These are phyloP conservation scores for Hemileccinum impolitum DNA, from an alignment of 768 basidiomycete genomes.

Conservation along the genomic window DNA sequence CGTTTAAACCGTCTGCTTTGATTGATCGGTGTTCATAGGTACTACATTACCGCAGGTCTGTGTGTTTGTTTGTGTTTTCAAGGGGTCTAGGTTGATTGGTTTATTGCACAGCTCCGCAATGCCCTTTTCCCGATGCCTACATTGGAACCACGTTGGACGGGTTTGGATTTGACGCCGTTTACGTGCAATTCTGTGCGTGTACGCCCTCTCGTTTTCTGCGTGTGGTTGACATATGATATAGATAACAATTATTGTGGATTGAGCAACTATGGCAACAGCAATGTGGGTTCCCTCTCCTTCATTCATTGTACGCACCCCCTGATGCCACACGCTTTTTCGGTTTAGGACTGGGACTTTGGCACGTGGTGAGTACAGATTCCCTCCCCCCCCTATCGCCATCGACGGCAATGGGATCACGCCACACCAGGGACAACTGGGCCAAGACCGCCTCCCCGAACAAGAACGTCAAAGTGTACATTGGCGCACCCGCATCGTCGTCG, in stretches of 20 bases:
- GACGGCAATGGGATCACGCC: neutral
- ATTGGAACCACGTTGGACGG: conserved; percentile 40
- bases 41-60: conserved; percentile 43
- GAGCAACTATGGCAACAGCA: conserved; percentile 40
- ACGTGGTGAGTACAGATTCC: conserved; percentile 39
- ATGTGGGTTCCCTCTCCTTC: conserved; percentile 19
- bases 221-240: conserved; percentile 13
- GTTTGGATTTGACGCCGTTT: conserved; percentile 47
- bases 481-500: conserved; percentile 39
- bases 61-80: neutral
- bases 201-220: too few relatives aligned
- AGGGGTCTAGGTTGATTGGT: too few relatives aligned
- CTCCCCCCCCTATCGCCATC: neutral
- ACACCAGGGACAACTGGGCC: conserved; percentile 46
- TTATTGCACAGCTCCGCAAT: conserved; percentile 34
- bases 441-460: conserved; percentile 39
- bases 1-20: neutral
- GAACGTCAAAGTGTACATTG: conserved; percentile 47
- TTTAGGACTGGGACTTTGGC: conserved; percentile 45
- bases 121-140: conserved; percentile 47
- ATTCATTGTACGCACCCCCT: neutral
- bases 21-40: conserved; percentile 23
- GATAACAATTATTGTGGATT: conserved; percentile 48
- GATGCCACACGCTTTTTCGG: neutral
- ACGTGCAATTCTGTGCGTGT: conserved; percentile 45